A percentile compares a stretch with the other conserved stretches of the same genome.
Evolutionary conservation across 768 basidiomycete species (phyloP).

Genomic region (Amanita rimosa): DNA sequence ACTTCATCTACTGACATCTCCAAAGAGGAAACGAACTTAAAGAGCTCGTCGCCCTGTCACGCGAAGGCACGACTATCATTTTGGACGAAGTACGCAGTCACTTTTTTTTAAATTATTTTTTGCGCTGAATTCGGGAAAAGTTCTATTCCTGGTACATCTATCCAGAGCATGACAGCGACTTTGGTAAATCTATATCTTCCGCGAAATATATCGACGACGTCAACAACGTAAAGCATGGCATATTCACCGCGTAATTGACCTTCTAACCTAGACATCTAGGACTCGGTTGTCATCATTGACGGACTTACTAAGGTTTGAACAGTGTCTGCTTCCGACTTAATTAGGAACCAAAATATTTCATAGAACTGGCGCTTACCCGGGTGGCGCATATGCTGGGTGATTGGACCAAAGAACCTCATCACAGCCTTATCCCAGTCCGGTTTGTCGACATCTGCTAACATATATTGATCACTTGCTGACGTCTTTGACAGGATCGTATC

Average conservation of each 20-base stretch:
- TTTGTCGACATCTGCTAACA: conserved; percentile 11
- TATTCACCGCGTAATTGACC: neutral
- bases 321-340: neutral
- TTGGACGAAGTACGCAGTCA: conserved; percentile 56
- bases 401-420: conserved; percentile 83
- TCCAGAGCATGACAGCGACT: conserved; percentile 62
- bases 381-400: conserved; percentile 90
- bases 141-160: conserved; percentile 97
- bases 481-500: conserved; percentile 52
- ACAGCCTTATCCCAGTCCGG: conserved; percentile 88
- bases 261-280: conserved; percentile 23
- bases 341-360: neutral
- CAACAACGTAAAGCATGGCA: conserved; percentile 36
- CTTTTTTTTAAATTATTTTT: neutral
- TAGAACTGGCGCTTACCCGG: conserved; percentile 95
- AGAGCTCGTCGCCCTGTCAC: conserved; percentile 61
- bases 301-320: conserved; percentile 74
- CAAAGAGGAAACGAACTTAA: conserved; percentile 70
- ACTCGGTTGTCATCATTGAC: conserved; percentile 78
- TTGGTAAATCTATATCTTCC: conserved; percentile 70
- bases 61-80: conserved; percentile 74
- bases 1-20: neutral
- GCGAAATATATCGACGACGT: conserved; percentile 84
- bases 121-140: conserved; percentile 21
- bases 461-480: neutral